Base-by-base conservation (phyloP, 805 yeast species). In the Wickerhamomyces queroliae region DNA sequence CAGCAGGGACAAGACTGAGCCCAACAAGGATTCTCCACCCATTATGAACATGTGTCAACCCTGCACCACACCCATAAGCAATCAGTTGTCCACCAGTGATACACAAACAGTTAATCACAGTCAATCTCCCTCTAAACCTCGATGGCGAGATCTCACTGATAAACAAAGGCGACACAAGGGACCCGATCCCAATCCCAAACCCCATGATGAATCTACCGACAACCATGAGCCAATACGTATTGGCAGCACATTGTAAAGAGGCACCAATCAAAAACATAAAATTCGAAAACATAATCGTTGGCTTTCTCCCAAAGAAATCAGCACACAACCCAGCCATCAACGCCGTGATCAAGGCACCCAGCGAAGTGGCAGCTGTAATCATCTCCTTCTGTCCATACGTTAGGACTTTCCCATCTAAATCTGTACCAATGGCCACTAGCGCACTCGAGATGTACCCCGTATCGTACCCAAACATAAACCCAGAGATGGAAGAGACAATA, bases 11-110 rank as follows among this genome's bases (percentile, higher is more conserved):
- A 68, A 93, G 75, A 35, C 96, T 83, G 26, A 93, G 64, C 5
- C 97, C 98, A 26, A 93, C 96, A 21, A 88, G 71, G 32, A 88
- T 76, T 61, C 97, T 77, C 98, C 98, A 91, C 38, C 98, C 98
- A 53, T 87, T 81, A 42, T 73, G 50, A 21, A 86, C 83, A 32
- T 70, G 65, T 26, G 76, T 73, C 31, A 90, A 70, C 21, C 95
- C 96, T 50, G 95, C 93, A 64, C 95, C 95, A 56, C 87, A 81
- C 39, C 85, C 95, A 58, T 93, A 93, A 9, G 98, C 98, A 33
- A 93, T 72, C 46, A 91, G 72, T 66, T 93, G 98, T 50, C 98
- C 98, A 43, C 95, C 91, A 4, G 99, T 93, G 49, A 93, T 81
- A 55, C 93, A 88, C 52, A 91, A 65, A 42, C 90, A 88, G 61